Evolutionary conservation across 2,329 filamentous ascomycete genomes (phyloP).

Genomic region (Grosmannia huntii): DNA sequence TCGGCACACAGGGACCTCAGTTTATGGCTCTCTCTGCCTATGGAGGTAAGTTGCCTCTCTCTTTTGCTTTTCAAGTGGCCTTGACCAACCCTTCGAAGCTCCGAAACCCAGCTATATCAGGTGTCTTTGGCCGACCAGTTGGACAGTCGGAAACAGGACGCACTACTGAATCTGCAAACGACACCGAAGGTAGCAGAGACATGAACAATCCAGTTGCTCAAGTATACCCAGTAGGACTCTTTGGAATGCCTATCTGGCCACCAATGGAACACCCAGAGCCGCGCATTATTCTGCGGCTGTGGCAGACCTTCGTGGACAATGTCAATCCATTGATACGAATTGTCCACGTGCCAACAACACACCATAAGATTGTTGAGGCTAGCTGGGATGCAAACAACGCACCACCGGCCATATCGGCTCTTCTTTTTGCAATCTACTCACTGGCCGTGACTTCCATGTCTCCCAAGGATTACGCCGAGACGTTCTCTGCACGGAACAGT

Average conservation of each 20-base stretch:
- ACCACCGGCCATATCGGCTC: slow-evolving; percentile 13
- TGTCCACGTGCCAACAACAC: slow-evolving; percentile 19
- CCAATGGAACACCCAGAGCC: slow-evolving; percentile 18
- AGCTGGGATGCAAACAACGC: slow-evolving; percentile 14
- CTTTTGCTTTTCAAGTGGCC: neutral
- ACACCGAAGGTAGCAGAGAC: neutral
- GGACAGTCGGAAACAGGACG: neutral
- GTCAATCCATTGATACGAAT: slow-evolving; percentile 21
- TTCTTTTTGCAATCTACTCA: slow-evolving; percentile 18
- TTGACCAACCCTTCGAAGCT: neutral
- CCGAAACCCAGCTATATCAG: slow-evolving; percentile 1
- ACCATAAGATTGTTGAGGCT: slow-evolving; percentile 19
- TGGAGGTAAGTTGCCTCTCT: neutral
- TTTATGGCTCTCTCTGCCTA: neutral
- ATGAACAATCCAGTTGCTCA: neutral
- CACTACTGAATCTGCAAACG: neutral
- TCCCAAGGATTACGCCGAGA: neutral
- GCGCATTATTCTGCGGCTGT: slow-evolving; percentile 17
- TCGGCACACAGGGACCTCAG: neutral
- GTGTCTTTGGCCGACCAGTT: slow-evolving; percentile 1
- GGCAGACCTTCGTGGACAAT: slow-evolving; percentile 21
- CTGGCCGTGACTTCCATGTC: slow-evolving; percentile 15
- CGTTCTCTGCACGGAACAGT: neutral
- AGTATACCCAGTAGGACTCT: neutral
- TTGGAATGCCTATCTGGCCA: neutral